Evolutionary conservation across 805 yeast species (phyloP).

Genomic region (Lachancea sp.): DNA sequence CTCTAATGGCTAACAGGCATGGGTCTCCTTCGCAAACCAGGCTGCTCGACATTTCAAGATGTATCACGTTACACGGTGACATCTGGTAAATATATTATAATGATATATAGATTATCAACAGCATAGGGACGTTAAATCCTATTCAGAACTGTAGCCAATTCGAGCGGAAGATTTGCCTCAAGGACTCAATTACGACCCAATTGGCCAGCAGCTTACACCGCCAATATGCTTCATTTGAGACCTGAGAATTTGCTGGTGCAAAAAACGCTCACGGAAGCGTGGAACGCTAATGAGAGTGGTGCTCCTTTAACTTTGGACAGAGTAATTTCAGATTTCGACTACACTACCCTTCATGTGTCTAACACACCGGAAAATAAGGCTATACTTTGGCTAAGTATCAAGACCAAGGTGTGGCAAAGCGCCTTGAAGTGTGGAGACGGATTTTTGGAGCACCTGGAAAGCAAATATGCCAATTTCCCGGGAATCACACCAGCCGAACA

Average conservation of each 20-base stretch:
- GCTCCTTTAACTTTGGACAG: conserved; percentile 56
- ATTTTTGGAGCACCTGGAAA: conserved; percentile 18
- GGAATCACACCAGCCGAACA: conserved; percentile 19
- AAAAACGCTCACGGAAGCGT: conserved; percentile 65
- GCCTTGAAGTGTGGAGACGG: conserved; percentile 18
- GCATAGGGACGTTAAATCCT: too few relatives aligned
- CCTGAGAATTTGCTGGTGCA: conserved; percentile 77
- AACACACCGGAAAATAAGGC: conserved; percentile 63
- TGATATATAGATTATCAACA: too few relatives aligned
- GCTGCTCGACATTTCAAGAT: too few relatives aligned
- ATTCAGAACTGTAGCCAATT: too few relatives aligned
- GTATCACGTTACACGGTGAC: too few relatives aligned
- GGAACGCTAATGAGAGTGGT: conserved; percentile 25
- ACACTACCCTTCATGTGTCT: conserved; percentile 87
- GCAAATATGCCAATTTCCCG: conserved; percentile 15
- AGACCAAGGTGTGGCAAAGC: conserved; percentile 31
- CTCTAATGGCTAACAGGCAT: too few relatives aligned
- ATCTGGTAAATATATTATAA: too few relatives aligned
- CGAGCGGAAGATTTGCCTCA: too few relatives aligned
- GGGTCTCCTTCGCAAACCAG: too few relatives aligned
- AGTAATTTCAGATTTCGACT: conserved; percentile 90
- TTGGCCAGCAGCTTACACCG: neutral
- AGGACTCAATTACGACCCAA: neutral
- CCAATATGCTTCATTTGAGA: conserved; percentile 75
- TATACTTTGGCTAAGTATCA: conserved; percentile 24